Evolutionary conservation across 192 early-diverging fungal genomes (phyloP), one percentile per base, ranked within the genome.

Genomic region (Coemansia sp.): DNA sequence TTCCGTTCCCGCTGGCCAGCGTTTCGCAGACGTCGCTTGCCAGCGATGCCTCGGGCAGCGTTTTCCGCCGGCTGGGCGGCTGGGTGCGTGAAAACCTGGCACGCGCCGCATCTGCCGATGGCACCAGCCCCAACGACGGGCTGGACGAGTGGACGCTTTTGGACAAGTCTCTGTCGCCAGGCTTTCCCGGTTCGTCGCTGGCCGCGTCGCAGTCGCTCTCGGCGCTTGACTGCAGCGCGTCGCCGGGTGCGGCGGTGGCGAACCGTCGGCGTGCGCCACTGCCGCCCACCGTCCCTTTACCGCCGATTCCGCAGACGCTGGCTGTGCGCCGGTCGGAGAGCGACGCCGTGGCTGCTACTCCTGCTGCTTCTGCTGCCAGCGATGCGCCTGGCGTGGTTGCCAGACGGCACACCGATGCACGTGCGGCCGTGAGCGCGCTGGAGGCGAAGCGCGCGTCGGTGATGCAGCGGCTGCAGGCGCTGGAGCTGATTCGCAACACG

Each of bases 401-500:
- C 4, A 5, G 11, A 22, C 14, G 53, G n/a, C 18, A 41, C 14
- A 14, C 13, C 0, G 25, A 7, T 0, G 5, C 18, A 11, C 23
- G 4, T 56, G 52, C 4, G 3, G 7, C 42, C 14, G 53, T 18
- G 0, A 40, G 13, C 3, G 56, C 38, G 17, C 18, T 72, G 41
- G 56, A 59, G 34, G 63, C n/a, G 46, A 57, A 56, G 22, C 65
- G 60, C 40, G 41, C 61, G 19, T 69, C 66, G 17, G 55, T 80
- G 1, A 19, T 62, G 21, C 48, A 70, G 61, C 62, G 71, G 23
- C 13, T 80, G 6, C 57, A 69, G 21, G 71, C 71, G 24, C 48
- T 73, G 41, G 56, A 69, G 67, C 61, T 80, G 30, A 80, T 80
- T 46, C 51, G 67, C 37, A 80, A 80, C 44, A 80, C 77, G 0